phyloP scores from a whole-genome alignment of 2,329 filamentous ascomycete species.

The Penicillium sp. region DNA sequence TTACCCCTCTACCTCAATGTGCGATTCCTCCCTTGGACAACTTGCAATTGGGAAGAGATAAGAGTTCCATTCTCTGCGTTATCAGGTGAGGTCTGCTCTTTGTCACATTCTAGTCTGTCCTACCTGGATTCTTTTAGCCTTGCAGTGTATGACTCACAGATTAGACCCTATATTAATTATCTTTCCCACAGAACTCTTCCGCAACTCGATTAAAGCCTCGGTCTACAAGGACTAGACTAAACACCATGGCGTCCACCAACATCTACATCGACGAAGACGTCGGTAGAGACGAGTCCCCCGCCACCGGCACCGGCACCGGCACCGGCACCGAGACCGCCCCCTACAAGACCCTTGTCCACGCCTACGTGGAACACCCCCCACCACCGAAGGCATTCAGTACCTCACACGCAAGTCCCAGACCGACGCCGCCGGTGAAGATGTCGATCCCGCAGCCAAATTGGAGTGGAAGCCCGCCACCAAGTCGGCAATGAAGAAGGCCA shows the following conservation, averaged over 20 bases:
- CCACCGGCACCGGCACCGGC: slow-evolving; percentile 66
- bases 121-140: not conserved
- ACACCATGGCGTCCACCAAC: slow-evolving; percentile 36
- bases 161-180: slow-evolving; percentile 4
- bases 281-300: slow-evolving; percentile 67
- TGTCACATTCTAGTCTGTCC: slow-evolving; percentile 2
- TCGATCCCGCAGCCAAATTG: slow-evolving; percentile 63
- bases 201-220: not conserved
- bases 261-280: slow-evolving; percentile 80
- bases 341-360: slow-evolving; percentile 77
- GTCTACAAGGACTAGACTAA: slow-evolving; percentile 3
- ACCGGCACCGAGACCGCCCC: slow-evolving; percentile 71
- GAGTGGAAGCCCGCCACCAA: slow-evolving; percentile 82
- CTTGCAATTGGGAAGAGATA: slow-evolving; percentile 16
- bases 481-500: slow-evolving; percentile 81
- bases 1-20: slow-evolving; percentile 35
- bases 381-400: slow-evolving; percentile 61
- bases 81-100: slow-evolving; percentile 3
- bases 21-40: slow-evolving; percentile 13
- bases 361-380: slow-evolving; percentile 69
- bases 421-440: slow-evolving; percentile 59
- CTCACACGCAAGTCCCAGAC: slow-evolving; percentile 67
- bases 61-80: slow-evolving; percentile 4
- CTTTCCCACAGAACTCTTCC: slow-evolving; percentile 7
- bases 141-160: slow-evolving; percentile 22